Evolutionary conservation across 225 moss, liverwort and hornwort species (phyloP).

Genomic region (Polytrichum formosum): DNA sequence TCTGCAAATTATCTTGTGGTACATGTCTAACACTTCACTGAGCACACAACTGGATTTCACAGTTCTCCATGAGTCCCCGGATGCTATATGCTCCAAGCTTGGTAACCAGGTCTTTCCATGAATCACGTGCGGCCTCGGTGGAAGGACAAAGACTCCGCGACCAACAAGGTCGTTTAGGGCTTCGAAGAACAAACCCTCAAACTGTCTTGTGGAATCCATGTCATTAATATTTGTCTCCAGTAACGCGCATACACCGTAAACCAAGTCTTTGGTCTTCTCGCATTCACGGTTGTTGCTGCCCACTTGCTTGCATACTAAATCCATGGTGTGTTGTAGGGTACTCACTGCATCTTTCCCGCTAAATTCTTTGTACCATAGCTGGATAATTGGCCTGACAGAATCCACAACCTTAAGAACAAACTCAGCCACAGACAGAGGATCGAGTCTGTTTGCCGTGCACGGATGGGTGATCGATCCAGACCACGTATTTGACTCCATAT

Average conservation of each 20-base stretch:
- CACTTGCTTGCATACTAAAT: conserved; percentile 12
- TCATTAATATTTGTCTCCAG: conserved; percentile 8
- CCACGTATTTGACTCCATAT: conserved; percentile 8
- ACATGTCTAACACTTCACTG: neutral
- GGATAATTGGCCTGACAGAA: neutral
- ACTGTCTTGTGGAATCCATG: conserved; percentile 2
- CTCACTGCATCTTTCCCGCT: neutral
- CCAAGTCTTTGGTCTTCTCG: neutral
- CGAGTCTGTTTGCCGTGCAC: conserved; percentile 2
- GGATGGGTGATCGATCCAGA: conserved; percentile 3
- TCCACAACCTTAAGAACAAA: conserved; percentile 12
- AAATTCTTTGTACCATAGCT: conserved; percentile 11
- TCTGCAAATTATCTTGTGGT: conserved; percentile 1
- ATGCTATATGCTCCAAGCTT: conserved; percentile 6
- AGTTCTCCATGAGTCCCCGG: conserved; percentile 2
- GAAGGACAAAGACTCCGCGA: conserved; percentile 12
- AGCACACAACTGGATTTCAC: conserved; percentile 7
- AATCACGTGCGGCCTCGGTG: conserved; percentile 6
- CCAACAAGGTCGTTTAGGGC: conserved; percentile 8
- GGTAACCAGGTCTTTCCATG: conserved; percentile 11
- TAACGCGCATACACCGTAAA: conserved; percentile 15
- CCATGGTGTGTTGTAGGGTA: neutral
- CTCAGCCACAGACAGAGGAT: neutral
- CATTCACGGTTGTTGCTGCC: conserved; percentile 17
- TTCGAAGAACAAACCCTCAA: conserved; percentile 14